Base-by-base conservation (phyloP, 1,284 basidiomycete species). In the Melampsora larici-populina region DNA sequence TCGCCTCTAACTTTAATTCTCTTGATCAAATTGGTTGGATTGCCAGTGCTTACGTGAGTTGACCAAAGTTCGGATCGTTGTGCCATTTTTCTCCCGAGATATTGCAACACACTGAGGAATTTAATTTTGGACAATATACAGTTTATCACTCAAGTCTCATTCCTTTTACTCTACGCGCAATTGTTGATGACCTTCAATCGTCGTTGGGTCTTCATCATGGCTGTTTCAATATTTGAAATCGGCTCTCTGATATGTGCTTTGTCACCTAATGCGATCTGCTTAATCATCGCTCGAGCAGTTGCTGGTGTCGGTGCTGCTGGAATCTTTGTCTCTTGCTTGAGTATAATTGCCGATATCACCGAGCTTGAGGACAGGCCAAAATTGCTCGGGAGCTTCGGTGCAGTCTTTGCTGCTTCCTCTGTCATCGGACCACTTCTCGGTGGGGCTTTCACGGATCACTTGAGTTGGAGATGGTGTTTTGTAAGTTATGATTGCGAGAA, bases 241-340 rank as follows among this genome's bases (percentile, higher is more conserved):
- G 87, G 87, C 15, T 86, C 84, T 11, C 82, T 87, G 40, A 81
- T 88, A 29, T 88, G 87, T 78, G 88, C 85, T n/a, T 85, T 86
- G 17, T 84, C 87, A 0, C 84, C 85, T 0, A 83, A 79, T 17
- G 86, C 86, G 80, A 80, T 83, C 17, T 58, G 51, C 49, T 81
- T 88, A 65, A 88, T 88, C 79, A 84, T 87, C 64, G 86, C 86
- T 0, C 84, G 87, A 60, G 87, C 87, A 0, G 81, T 88, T 58
- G 85, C 86, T 0, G 87, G 87, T 46, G 81, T 86, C 3, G 87
- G 87, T 11, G 87, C 86, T 0, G 85, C 85, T 0, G 87, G 87
- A 7, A 86, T 88, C 79, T 86, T 87, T 78, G 84, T 86, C n/a
- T 83, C 83, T 17, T 82, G 84, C 51, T 82, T 87, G 40, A 83